phyloP scores from a whole-genome alignment of 345 rosid species.

The Bruguiera parviflora region DNA sequence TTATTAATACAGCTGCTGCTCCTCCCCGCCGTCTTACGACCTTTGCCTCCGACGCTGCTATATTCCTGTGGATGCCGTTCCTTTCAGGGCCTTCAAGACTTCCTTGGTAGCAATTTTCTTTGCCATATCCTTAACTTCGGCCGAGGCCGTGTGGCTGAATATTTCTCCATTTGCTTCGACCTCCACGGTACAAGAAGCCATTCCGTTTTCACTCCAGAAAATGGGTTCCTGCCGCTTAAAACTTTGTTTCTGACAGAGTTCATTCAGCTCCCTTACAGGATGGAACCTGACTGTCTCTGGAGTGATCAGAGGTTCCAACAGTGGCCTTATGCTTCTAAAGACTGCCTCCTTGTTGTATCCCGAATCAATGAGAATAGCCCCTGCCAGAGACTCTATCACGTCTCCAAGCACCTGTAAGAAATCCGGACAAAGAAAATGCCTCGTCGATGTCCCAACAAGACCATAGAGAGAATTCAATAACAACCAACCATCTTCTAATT shows the following conservation, averaged over 20 bases:
- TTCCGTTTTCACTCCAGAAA: constrained; percentile 17
- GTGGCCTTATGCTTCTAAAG: constrained; percentile 58
- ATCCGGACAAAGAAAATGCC: not conserved
- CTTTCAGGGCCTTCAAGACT: constrained; percentile 52
- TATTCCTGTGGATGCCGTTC: not conserved
- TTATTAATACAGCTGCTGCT: too few species aligned
- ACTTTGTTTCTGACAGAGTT: constrained; percentile 47
- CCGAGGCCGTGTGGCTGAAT: constrained; percentile 34
- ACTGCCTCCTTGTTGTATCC: constrained; percentile 58
- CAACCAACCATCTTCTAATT: too few species aligned
- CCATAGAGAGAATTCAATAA: not conserved
- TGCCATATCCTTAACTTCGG: constrained; percentile 47
- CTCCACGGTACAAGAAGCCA: constrained; percentile 34
- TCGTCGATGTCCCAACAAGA: not conserved
- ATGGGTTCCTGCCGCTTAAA: constrained; percentile 23
- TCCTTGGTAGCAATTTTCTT: constrained; percentile 56
- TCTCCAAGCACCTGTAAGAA: constrained; percentile 75
- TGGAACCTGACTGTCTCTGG: constrained; percentile 60
- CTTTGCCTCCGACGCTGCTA: not conserved
- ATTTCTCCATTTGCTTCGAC: constrained; percentile 48
- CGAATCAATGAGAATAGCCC: constrained; percentile 84
- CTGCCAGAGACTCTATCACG: constrained; percentile 78
- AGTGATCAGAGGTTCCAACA: constrained; percentile 67
- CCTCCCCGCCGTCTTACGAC: too few species aligned
- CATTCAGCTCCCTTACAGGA: constrained; percentile 58